Conservation (phyloP, 768 basidiomycete species). For the Infundibulicybe gibba region DNA sequence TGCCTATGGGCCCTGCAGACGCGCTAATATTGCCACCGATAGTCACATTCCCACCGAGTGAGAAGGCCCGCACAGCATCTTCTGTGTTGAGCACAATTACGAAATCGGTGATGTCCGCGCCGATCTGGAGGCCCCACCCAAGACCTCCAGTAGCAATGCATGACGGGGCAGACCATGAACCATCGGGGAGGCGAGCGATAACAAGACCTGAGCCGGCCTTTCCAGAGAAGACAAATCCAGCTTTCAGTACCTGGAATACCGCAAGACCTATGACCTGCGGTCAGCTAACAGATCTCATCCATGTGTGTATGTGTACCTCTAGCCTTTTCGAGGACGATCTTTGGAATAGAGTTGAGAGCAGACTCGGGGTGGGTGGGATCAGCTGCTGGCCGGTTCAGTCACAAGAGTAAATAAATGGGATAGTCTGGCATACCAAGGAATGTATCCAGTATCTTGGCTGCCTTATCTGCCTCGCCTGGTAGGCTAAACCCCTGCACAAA, state of each 20-base stretch:
- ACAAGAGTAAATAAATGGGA: constrained; percentile 5
- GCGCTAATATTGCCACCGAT: constrained; percentile 89
- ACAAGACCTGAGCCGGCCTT: constrained; percentile 93
- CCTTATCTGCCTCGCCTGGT: constrained; percentile 92
- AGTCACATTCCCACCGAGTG: constrained; percentile 92
- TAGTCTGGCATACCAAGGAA: constrained; percentile 69
- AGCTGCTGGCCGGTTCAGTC: constrained; percentile 40
- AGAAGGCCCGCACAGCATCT: constrained; percentile 94
- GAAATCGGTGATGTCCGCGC: constrained; percentile 93
- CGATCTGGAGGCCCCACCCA: constrained; percentile 94
- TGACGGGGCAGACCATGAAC: constrained; percentile 95
- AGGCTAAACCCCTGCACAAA: constrained; percentile 85
- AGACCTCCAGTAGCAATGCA: constrained; percentile 96
- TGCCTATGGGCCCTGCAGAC: constrained; percentile 89
- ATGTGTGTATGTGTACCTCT: constrained; percentile 52
- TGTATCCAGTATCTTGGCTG: constrained; percentile 84
- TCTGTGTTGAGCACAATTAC: constrained; percentile 97
- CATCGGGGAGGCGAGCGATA: constrained; percentile 89
- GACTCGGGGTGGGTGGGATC: constrained; percentile 85
- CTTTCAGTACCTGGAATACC: constrained; percentile 90
- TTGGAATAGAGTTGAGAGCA: constrained; percentile 92
- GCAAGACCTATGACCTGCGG: constrained; percentile 66
- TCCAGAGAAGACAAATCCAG: constrained; percentile 93
- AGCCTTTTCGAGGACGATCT: constrained; percentile 84
- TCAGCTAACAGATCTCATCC: background rate